These are phyloP conservation scores for Glutinoglossum americanum DNA, from an alignment of 495 filamentous ascomycete genomes.

Conservation along the genomic window DNA sequence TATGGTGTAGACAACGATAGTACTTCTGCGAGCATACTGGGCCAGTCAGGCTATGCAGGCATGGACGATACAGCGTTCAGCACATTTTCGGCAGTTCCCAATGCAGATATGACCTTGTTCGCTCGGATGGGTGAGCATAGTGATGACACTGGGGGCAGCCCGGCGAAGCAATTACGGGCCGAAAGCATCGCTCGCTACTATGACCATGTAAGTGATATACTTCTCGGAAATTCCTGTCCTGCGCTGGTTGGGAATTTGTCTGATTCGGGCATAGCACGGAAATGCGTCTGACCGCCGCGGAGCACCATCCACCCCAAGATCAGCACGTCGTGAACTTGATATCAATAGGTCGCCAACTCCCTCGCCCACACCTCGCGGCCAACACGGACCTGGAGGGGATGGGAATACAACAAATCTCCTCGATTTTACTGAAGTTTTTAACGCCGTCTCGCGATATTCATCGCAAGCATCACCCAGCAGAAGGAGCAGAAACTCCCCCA, in stretches of 20 bases:
- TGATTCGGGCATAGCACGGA: neutral
- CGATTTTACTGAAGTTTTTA: slow-evolving; percentile 71
- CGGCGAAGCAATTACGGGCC: slow-evolving; percentile 11
- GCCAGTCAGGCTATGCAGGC: slow-evolving; percentile 12
- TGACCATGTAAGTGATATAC: neutral
- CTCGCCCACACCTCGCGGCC: slow-evolving; percentile 37
- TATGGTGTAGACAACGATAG: neutral
- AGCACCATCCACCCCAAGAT: slow-evolving; percentile 15
- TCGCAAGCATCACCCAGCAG: slow-evolving; percentile 15
- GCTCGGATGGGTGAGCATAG: slow-evolving; percentile 39
- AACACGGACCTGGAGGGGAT: slow-evolving; percentile 15
- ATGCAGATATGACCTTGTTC: slow-evolving; percentile 61
- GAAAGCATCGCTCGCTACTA: neutral
- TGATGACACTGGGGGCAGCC: slow-evolving; percentile 19
- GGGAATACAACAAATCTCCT: slow-evolving; percentile 49
- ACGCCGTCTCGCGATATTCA: slow-evolving; percentile 20
- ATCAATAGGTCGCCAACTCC: slow-evolving; percentile 15
- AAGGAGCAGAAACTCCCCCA: slow-evolving; percentile 21
- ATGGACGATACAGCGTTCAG: slow-evolving; percentile 72
- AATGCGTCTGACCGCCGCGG: slow-evolving; percentile 13
- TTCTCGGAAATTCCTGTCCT: neutral
- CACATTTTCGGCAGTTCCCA: slow-evolving; percentile 64
- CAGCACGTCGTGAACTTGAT: slow-evolving; percentile 11
- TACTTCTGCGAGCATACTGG: neutral
- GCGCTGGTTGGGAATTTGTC: neutral